Evolutionary conservation across 2,329 filamentous ascomycete genomes (phyloP), one percentile per base, ranked within the genome.

Genomic region (Colletotrichum eleusines): DNA sequence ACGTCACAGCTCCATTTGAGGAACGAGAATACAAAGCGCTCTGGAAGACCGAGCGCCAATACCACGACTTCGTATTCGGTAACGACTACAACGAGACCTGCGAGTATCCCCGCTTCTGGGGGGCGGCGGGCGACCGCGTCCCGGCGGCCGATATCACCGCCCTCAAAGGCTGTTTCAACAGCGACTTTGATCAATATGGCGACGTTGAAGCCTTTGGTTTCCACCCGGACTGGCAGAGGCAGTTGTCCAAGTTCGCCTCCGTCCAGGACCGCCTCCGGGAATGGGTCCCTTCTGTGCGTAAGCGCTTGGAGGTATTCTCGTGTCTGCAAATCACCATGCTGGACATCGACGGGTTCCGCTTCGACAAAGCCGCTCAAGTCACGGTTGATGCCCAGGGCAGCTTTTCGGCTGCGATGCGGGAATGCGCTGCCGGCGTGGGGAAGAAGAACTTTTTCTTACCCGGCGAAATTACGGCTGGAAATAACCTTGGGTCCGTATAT

Each of bases 201-300:
- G 89, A 91, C 74, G 86, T 86, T 18, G 87, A 89, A 76, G 88
- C 88, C 42, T 90, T 91, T 74, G 89, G 89, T 73, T 85, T 88
- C 18, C 90, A 86, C 68, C 86, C 88, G 0, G 88, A 90, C 75
- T 91, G 87, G 86, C 81, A 89, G 74, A 87, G 88, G 76, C 87
- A 91, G 77, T 82, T 91, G 48, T 85, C 88, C 26, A 91, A 91
- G 74, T 92, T 91, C 78, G 88, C 89, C 59, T 89, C 87, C 51
- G 89, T 91, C 0, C 90, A 92, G 77, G 89, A 92, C 78, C 88
- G 90, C 75, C 81, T 92, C 6, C 85, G 90, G 63, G 89, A 91
- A 74, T 92, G 90, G 90, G 75, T 85, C 23, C 86, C 87, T 4
- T 84, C 85, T 12, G 88, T 91, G 0, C 80, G 85, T 48, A 82